phyloP scores from a whole-genome alignment of 306 rosid species.

The Lupinus albus region DNA sequence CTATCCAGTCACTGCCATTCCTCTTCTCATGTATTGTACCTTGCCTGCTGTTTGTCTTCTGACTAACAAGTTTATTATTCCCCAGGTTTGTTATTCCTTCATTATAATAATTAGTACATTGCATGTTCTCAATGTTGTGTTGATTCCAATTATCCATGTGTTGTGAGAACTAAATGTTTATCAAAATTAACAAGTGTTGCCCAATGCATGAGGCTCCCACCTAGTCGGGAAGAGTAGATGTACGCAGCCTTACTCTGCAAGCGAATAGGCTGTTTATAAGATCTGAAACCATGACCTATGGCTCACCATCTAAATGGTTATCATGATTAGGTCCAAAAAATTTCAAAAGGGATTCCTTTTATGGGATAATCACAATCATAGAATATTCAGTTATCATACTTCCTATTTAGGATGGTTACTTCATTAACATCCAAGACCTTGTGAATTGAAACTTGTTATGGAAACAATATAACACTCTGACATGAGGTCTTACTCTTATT shows the following conservation, averaged over 20 bases:
- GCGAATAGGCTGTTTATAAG: no score
- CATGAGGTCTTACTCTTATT: no score
- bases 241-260: no score
- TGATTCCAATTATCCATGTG: not conserved
- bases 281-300: no score
- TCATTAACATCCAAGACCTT: not conserved
- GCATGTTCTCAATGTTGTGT: not conserved
- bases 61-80: slow-evolving; percentile 96
- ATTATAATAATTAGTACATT: not conserved
- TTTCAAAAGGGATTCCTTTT: not conserved
- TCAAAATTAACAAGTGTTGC: not conserved
- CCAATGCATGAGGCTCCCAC: no score
- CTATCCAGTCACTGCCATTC: slow-evolving; percentile 88
- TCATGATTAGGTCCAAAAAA: not conserved
- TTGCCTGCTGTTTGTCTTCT: slow-evolving; percentile 97
- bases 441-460: slow-evolving; percentile 6
- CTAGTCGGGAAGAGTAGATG: no score
- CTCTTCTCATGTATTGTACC: slow-evolving; percentile 90
- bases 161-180: not conserved
- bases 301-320: no score
- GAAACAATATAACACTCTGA: no score
- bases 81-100: slow-evolving; percentile 68
- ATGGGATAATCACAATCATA: not conserved
- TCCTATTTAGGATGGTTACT: not conserved
- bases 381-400: not conserved